phyloP scores from a whole-genome alignment of 2,329 filamentous ascomycete species.

The Xylaria sp. region DNA sequence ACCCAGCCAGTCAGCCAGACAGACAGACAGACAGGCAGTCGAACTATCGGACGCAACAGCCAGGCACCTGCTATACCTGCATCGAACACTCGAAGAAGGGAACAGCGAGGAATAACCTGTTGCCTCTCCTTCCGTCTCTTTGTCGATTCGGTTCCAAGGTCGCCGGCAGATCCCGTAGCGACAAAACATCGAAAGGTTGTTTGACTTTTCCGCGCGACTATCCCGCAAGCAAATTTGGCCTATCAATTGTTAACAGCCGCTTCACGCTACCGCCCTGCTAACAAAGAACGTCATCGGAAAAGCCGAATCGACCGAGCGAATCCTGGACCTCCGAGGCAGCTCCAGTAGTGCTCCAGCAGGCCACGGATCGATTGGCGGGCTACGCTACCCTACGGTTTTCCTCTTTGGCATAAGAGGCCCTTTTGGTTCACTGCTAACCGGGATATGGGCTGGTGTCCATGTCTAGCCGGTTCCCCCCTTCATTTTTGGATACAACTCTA shows the following conservation, averaged over 20 bases:
- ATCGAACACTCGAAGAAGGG: conserved; percentile 35
- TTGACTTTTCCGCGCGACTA: not conserved
- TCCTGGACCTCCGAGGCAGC: conserved; percentile 21
- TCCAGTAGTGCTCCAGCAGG: conserved; percentile 2
- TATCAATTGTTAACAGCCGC: conserved; percentile 9
- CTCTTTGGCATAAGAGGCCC: conserved; percentile 7
- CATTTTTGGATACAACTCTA: conserved; percentile 14
- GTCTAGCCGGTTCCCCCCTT: conserved; percentile 18
- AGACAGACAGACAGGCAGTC: conserved; percentile 3
- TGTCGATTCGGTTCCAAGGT: conserved; percentile 15
- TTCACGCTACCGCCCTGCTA: not conserved
- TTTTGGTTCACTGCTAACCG: conserved; percentile 5
- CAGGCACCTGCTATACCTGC: too few species aligned
- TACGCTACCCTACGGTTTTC: conserved; percentile 5
- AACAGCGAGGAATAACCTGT: conserved; percentile 26
- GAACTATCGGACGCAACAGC: too few species aligned
- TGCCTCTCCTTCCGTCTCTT: conserved; percentile 2
- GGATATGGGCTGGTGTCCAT: conserved; percentile 22
- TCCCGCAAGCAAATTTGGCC: conserved; percentile 12
- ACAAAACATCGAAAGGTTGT: not conserved
- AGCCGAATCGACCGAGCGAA: conserved; percentile 25
- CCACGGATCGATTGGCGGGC: conserved; percentile 7
- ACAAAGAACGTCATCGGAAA: conserved; percentile 24
- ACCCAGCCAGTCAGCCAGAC: conserved; percentile 12
- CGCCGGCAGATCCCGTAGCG: conserved; percentile 10